Evolutionary conservation across 2,329 filamentous ascomycete species (phyloP).

Genomic region (Botrytis squamosa): DNA sequence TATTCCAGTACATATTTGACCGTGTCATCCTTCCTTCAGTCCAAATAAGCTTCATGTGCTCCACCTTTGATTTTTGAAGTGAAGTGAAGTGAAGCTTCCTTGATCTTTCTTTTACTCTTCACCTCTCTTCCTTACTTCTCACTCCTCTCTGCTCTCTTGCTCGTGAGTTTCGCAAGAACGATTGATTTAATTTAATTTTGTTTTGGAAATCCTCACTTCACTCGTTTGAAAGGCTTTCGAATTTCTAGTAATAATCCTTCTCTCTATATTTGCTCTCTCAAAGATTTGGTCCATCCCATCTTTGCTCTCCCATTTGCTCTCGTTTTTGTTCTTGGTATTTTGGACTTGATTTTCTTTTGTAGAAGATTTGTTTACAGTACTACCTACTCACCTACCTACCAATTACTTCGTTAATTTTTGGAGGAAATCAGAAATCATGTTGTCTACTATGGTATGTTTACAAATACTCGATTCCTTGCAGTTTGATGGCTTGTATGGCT

Average conservation of each 20-base stretch:
- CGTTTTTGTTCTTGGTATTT: background rate
- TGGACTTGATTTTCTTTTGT: background rate
- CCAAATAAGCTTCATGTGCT: background rate
- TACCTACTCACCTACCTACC: background rate
- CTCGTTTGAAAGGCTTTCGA: slow-evolving; percentile 1
- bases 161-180: background rate
- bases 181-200: background rate
- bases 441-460: slow-evolving; percentile 7
- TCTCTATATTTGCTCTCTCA: background rate
- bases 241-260: background rate
- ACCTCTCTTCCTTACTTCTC: background rate
- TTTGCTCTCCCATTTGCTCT: slow-evolving; percentile 2
- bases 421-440: background rate
- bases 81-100: background rate
- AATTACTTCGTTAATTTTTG: background rate
- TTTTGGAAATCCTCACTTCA: background rate
- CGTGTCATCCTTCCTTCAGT: slow-evolving; percentile 1
- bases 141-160: background rate
- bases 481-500: background rate
- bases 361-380: background rate
- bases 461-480: background rate
- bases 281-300: background rate
- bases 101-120: background rate
- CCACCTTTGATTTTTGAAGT: background rate
- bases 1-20: background rate